Conservation (phyloP, 1,284 basidiomycete genomes). For the Grifola frondosa region DNA sequence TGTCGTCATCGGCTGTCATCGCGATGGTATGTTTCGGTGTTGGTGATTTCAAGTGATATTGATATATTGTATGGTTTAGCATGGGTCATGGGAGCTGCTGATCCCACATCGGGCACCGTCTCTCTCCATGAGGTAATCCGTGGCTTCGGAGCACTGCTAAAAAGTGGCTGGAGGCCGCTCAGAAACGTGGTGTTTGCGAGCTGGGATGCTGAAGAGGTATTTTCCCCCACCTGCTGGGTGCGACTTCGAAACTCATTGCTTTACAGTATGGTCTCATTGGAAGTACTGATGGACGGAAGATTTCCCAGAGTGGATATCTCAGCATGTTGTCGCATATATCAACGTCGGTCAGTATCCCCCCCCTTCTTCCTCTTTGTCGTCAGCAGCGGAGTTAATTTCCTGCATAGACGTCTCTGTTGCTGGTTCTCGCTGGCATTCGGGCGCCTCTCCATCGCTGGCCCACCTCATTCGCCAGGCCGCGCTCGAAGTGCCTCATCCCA, state of each 20-base stretch:
- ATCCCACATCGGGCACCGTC: conserved; percentile 87
- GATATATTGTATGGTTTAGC: conserved; percentile 23
- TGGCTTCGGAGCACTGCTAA: conserved; percentile 75
- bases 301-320: conserved; percentile 77
- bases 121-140: conserved; percentile 83
- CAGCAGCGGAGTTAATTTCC: no score
- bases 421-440: conserved; percentile 61
- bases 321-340: conserved; percentile 84
- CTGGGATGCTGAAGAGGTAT: conserved; percentile 91
- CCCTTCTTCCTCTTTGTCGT: no score
- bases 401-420: conserved; percentile 59
- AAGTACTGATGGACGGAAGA: conserved; percentile 90
- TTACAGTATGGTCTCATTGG: conserved; percentile 82
- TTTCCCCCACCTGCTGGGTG: no score
- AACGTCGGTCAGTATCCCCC: conserved; percentile 63
- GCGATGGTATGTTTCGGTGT: conserved; percentile 60
- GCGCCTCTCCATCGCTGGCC: conserved; percentile 76
- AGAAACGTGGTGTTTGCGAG: conserved; percentile 87
- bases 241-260: not conserved
- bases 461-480: conserved; percentile 71
- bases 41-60: not conserved
- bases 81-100: conserved; percentile 71
- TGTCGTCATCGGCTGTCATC: conserved; percentile 83
- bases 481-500: conserved; percentile 68
- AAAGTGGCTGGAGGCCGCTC: conserved; percentile 85